phyloP scores from a whole-genome alignment of 2,329 filamentous ascomycete species.

The Penicillium sclerotiorum region DNA sequence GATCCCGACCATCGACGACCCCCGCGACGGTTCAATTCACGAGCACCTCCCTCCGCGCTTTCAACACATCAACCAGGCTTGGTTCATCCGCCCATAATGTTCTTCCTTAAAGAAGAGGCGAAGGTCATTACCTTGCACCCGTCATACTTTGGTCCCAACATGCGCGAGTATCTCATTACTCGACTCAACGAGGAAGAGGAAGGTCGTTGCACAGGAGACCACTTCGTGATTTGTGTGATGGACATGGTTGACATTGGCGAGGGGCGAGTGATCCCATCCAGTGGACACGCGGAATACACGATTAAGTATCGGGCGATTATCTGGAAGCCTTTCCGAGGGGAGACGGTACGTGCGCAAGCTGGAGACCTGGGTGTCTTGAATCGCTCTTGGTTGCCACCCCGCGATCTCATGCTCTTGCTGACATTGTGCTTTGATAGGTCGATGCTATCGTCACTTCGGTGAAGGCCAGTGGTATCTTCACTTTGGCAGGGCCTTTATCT shows the following conservation, averaged over 20 bases:
- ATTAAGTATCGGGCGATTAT: slow-evolving; percentile 95
- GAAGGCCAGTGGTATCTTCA: slow-evolving; percentile 82
- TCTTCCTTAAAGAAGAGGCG: slow-evolving; percentile 97
- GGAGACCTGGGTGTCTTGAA: neutral
- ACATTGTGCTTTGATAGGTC: slow-evolving; percentile 61
- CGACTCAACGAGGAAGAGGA: slow-evolving; percentile 92
- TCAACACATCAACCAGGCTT: neutral
- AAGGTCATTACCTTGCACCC: slow-evolving; percentile 93
- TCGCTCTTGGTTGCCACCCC: slow-evolving; percentile 7
- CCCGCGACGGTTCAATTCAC: no score
- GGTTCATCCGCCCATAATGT: slow-evolving; percentile 64
- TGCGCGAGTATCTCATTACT: slow-evolving; percentile 86
- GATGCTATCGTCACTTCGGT: slow-evolving; percentile 92
- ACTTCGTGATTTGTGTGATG: slow-evolving; percentile 98
- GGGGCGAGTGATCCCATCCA: slow-evolving; percentile 87
- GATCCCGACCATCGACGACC: no score
- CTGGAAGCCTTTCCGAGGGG: slow-evolving; percentile 96
- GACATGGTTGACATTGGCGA: slow-evolving; percentile 94
- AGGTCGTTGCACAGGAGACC: slow-evolving; percentile 90
- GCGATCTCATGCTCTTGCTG: slow-evolving; percentile 26
- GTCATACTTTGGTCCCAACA: slow-evolving; percentile 93
- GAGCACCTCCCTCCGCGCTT: neutral
- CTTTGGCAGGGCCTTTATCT: slow-evolving; percentile 51
- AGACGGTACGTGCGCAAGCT: slow-evolving; percentile 70
- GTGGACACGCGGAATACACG: slow-evolving; percentile 89